These are phyloP conservation scores for Nectriaceae sp. DNA, from an alignment of 2,329 filamentous ascomycete species.

Conservation along the genomic window DNA sequence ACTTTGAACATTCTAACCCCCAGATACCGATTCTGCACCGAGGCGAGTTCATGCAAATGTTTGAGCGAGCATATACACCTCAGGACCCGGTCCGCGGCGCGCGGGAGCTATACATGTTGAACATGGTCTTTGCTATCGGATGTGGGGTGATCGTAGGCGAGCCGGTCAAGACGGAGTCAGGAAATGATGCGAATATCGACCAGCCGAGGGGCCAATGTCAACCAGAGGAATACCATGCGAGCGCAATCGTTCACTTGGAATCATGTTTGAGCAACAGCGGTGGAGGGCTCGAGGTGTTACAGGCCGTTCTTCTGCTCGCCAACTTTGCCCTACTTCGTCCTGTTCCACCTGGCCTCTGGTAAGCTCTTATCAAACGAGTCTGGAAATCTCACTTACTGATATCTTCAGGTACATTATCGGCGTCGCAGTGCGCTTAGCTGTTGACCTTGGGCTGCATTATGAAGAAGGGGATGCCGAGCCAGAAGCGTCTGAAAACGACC, in stretches of 20 bases:
- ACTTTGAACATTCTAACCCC: slow-evolving; percentile 95
- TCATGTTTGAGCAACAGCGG: slow-evolving; percentile 81
- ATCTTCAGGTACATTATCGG: slow-evolving; percentile 79
- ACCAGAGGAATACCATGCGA: slow-evolving; percentile 95
- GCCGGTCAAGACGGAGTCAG: slow-evolving; percentile 50
- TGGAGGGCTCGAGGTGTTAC: slow-evolving; percentile 89
- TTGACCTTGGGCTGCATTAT: slow-evolving; percentile 90
- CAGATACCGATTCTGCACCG: slow-evolving; percentile 93
- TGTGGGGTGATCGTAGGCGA: slow-evolving; percentile 85
- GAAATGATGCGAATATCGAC: slow-evolving; percentile 36
- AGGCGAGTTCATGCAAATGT: slow-evolving; percentile 84
- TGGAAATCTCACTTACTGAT: slow-evolving; percentile 9
- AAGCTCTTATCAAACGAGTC: slow-evolving; percentile 23
- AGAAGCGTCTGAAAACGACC: slow-evolving; percentile 37
- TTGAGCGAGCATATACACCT: slow-evolving; percentile 77
- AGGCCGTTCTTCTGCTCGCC: slow-evolving; percentile 87
- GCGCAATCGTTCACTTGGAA: slow-evolving; percentile 89
- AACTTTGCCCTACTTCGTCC: slow-evolving; percentile 90
- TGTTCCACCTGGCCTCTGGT: slow-evolving; percentile 90
- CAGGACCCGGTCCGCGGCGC: slow-evolving; percentile 69
- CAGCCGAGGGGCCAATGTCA: slow-evolving; percentile 55
- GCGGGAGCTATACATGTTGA: slow-evolving; percentile 87
- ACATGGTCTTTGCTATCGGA: slow-evolving; percentile 97
- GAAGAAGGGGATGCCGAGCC: slow-evolving; percentile 71
- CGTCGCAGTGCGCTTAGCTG: slow-evolving; percentile 84